Base-by-base conservation (phyloP, 2,329 filamentous ascomycete species). In the Trichoderma asperellum region DNA sequence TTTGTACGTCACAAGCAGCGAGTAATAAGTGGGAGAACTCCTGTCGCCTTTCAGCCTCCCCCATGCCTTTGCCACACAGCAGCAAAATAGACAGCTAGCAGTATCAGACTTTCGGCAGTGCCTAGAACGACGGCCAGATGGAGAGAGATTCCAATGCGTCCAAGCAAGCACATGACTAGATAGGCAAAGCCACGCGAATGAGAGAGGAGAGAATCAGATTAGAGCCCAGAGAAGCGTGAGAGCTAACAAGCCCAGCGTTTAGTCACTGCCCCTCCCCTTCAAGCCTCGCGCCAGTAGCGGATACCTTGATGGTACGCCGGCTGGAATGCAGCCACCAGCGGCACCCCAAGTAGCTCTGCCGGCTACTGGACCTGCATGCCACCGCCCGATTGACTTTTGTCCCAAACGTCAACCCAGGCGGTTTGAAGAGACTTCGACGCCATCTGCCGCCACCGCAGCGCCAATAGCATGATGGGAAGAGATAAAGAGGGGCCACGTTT, bases 301-400 rank as follows among this genome's bases (percentile, higher is more conserved):
- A 24, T 65, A 65, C 62, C 62, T 40, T 5, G 14, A 32, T 47
- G 62, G 37, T 65, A 65, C 62, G 52, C 24, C 24, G 62, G 18
- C 34, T 57, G 62, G 52, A 57, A 65, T 56, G 62, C 62, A 24
- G 52, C 35, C 35, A 21, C 35, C 62, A 21, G 62, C 62, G 35
- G 52, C 52, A 24, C 6, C 4, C 6, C 62, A 65, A 24, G 62
- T 65, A 56, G 37, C 62, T 24, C 37, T 4, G 35, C 62, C 18
- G 62, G 52, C 24, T 47, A 18, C 24, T 56, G 52, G 62, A 65
- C 62, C 32, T 65, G 52, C 47, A 35, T n/a, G 52, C 62, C 62
- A 57, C 52, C 35, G 52, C 21, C 40, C 52, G 62, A 52, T 49
- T 27, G 52, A 65, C 62, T 32, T 32, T 37, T 21, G 18, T 21